These are phyloP conservation scores for Beverwykella pulmonaria DNA, from an alignment of 495 filamentous ascomycete genomes.

Conservation along the genomic window DNA sequence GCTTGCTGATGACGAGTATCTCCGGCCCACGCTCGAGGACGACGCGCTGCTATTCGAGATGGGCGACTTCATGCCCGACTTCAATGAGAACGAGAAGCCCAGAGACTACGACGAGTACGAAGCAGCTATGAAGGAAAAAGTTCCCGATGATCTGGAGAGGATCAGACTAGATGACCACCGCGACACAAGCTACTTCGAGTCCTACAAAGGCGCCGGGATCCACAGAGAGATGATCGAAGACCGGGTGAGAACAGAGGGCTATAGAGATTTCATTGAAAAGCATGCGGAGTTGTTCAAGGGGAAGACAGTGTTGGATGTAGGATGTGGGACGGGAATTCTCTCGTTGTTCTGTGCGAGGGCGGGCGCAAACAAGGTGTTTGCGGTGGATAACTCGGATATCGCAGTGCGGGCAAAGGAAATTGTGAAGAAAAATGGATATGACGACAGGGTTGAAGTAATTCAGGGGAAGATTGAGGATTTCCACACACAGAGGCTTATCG, in stretches of 20 bases:
- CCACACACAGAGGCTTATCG: constrained; percentile 61
- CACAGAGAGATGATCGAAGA: constrained; percentile 93
- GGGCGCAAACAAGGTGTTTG: constrained; percentile 86
- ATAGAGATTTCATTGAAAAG: constrained; percentile 72
- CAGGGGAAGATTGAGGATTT: constrained; percentile 95
- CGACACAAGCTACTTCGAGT: constrained; percentile 30
- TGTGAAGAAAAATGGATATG: constrained; percentile 77
- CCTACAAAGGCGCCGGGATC: constrained; percentile 60
- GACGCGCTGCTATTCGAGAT: constrained; percentile 26
- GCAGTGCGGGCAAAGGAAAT: constrained; percentile 86
- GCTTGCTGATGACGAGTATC: constrained; percentile 21
- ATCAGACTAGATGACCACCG: constrained; percentile 2
- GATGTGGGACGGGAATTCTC: constrained; percentile 89
- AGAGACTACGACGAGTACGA: constrained; percentile 22
- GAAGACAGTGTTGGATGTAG: constrained; percentile 90
- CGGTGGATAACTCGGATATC: constrained; percentile 92
- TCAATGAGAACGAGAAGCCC: not conserved
- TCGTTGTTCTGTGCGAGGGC: constrained; percentile 93
- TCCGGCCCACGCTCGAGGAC: constrained; percentile 14
- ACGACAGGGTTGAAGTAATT: constrained; percentile 75
- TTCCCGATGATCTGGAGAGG: constrained; percentile 7
- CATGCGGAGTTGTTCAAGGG: constrained; percentile 90
- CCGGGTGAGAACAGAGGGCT: constrained; percentile 65
- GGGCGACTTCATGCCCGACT: constrained; percentile 30
- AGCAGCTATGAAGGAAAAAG: not conserved